Percentiles rank a stretch among this genome's conserved stretches.
phyloP scores from a whole-genome alignment of 2,329 filamentous ascomycete genomes.

The Diaporthe citriasiana region DNA sequence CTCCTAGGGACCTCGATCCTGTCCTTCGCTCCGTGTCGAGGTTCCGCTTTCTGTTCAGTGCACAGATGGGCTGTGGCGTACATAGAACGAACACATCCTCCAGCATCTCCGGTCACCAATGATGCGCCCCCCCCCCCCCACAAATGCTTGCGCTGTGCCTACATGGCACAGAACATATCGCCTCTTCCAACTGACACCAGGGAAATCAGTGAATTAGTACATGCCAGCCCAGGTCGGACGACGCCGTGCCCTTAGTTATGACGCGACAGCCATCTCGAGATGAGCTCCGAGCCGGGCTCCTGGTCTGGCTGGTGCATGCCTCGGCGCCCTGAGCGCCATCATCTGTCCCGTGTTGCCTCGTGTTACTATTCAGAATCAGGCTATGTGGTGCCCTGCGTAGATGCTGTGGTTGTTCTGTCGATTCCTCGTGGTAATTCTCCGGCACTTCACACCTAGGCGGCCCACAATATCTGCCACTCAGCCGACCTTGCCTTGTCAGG shows the following conservation, averaged over 20 bases:
- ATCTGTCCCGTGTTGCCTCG: too few species aligned
- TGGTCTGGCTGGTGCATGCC: not conserved
- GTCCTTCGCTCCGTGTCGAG: not conserved
- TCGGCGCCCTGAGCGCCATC: not conserved
- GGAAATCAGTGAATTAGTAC: too few species aligned
- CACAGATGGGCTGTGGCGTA: too few species aligned
- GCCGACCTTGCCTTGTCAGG: not conserved
- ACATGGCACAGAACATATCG: too few species aligned
- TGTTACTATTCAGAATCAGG: constrained; percentile 3
- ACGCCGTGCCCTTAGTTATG: too few species aligned
- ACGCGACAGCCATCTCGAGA: too few species aligned
- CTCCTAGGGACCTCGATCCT: not conserved
- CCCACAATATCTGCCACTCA: constrained; percentile 16
- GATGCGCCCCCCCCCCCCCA: too few species aligned
- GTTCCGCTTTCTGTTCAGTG: not conserved
- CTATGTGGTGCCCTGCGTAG: not conserved
- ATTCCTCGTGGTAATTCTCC: constrained; percentile 12
- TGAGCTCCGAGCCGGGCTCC: not conserved
- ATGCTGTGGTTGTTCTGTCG: constrained; percentile 16
- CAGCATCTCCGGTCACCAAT: too few species aligned
- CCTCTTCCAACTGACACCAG: too few species aligned
- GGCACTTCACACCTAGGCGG: constrained; percentile 20
- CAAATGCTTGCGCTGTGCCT: too few species aligned
- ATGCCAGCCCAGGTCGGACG: too few species aligned
- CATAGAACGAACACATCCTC: constrained; percentile 14